These are phyloP conservation scores for Circinella minor DNA, from an alignment of 371 early-diverging fungal species.

Conservation along the genomic window DNA sequence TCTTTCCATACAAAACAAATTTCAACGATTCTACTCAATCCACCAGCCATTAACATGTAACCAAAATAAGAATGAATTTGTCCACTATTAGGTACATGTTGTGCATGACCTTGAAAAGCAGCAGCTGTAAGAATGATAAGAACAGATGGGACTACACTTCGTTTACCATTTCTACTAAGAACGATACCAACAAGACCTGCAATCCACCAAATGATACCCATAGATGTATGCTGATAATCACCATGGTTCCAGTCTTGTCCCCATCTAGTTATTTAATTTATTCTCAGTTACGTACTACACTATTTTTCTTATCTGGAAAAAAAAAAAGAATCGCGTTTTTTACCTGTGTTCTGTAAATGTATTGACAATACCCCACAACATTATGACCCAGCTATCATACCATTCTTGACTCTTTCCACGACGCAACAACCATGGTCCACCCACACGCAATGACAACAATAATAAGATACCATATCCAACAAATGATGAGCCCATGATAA, in stretches of 20 bases:
- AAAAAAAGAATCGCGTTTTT: background rate
- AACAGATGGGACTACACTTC: constrained; percentile 64
- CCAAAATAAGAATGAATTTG: constrained; percentile 70
- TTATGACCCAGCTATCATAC: constrained; percentile 71
- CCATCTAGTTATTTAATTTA: constrained; percentile 36
- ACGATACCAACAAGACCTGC: constrained; percentile 65
- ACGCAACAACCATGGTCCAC: constrained; percentile 60
- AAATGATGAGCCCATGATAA: constrained; percentile 77
- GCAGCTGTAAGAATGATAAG: constrained; percentile 68
- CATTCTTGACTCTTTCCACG: constrained; percentile 70
- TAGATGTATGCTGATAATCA: constrained; percentile 71
- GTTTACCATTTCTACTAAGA: constrained; percentile 56
- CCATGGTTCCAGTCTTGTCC: constrained; percentile 66
- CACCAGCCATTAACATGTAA: constrained; percentile 63
- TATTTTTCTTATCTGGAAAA: background rate
- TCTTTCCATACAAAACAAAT: constrained; percentile 60
- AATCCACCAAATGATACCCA: constrained; percentile 75
- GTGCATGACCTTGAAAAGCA: constrained; percentile 65
- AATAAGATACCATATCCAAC: constrained; percentile 67
- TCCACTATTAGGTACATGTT: constrained; percentile 63
- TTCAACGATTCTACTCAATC: constrained; percentile 63
- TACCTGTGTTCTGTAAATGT: constrained; percentile 75
- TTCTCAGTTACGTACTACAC: background rate
- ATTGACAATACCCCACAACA: constrained; percentile 71
- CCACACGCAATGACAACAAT: constrained; percentile 59